Conservation (phyloP, 1,284 basidiomycete genomes). For the Papiliotrema terrestris region DNA sequence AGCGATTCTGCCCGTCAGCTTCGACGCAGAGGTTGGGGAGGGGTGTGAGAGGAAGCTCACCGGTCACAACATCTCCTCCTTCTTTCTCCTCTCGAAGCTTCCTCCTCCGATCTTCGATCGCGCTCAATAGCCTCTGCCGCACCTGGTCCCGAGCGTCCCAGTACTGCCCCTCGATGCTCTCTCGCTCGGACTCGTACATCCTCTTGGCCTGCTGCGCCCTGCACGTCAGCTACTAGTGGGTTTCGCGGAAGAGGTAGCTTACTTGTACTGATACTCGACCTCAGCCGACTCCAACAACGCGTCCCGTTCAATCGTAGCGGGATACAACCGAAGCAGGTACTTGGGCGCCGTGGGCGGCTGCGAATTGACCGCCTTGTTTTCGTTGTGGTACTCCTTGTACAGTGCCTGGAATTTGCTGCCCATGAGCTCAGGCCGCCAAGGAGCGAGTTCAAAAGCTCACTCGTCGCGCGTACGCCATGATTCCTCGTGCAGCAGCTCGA, state of each 20-base stretch:
- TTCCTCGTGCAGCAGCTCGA: slow-evolving; percentile 51
- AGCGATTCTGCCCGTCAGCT: slow-evolving; percentile 30
- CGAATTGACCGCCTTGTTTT: slow-evolving; percentile 44
- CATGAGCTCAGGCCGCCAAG: neutral
- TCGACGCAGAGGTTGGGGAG: neutral
- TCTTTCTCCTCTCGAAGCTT: slow-evolving; percentile 55
- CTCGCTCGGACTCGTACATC: slow-evolving; percentile 52
- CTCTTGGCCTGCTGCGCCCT: slow-evolving; percentile 38
- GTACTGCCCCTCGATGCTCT: slow-evolving; percentile 52
- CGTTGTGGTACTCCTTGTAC: slow-evolving; percentile 46
- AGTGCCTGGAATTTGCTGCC: slow-evolving; percentile 46
- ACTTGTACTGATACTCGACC: slow-evolving; percentile 52
- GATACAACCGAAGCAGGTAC: slow-evolving; percentile 52
- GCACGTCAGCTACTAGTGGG: neutral
- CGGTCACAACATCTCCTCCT: slow-evolving; percentile 51
- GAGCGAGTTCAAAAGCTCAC: slow-evolving; percentile 37
- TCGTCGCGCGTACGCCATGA: slow-evolving; percentile 51
- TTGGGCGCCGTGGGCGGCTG: slow-evolving; percentile 50
- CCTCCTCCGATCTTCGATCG: slow-evolving; percentile 52
- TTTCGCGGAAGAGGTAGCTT: slow-evolving; percentile 9
- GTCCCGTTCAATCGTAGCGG: slow-evolving; percentile 51
- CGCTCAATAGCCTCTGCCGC: slow-evolving; percentile 49
- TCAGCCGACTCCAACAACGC: slow-evolving; percentile 49
- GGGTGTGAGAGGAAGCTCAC: slow-evolving; percentile 32
- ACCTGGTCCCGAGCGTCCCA: slow-evolving; percentile 49